Base-by-base conservation (phyloP, 768 basidiomycete genomes). In the Xerocomus potaroensis region DNA sequence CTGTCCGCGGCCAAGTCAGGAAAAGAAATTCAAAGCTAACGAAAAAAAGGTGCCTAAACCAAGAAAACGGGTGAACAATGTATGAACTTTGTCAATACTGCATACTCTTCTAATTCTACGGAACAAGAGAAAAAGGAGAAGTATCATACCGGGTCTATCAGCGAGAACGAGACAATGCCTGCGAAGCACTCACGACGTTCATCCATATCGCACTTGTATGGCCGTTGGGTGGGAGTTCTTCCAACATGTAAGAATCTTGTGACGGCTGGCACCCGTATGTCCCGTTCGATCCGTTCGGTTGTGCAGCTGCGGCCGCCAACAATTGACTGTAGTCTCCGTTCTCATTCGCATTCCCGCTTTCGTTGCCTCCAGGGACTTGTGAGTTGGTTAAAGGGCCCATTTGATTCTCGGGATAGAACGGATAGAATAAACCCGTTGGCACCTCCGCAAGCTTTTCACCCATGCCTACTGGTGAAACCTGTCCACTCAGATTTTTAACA, bases 391-490 rank as follows among this genome's bases (percentile, higher is more conserved):
- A 44, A 26, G 63, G 47, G 14, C 41, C 59, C 65, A 66, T 59
- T 47, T 64, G 44, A 56, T 71, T 68, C 53, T 87, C 85, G 0
- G 85, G 81, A 57, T 75, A 87, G 70, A 87, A 87, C 0, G 87
- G 87, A 57, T 86, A 91, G 67, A 91, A 90, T 35, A 88, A 64
- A 24, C 73, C 76, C 6, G 76, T 69, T 2, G 87, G 85, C 35
- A 90, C 72, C 16, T 89, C 85, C 2, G 79, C 81, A 29, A 89
- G 75, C 9, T 61, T 69, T 22, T 61, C 57, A 19, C 58, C 56
- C 23, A 62, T 55, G 24, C 48, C 52, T 11, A 60, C 62, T 9
- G 58, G 57, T 8, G 58, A 41, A 12, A 58, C 29, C 44, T 59
- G 59, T 9, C 54, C 29, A 29, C 51, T 52, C 9, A 45, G 30